These are phyloP conservation scores for Dothistroma pini DNA, from an alignment of 2,329 filamentous ascomycete genomes.

Conservation along the genomic window DNA sequence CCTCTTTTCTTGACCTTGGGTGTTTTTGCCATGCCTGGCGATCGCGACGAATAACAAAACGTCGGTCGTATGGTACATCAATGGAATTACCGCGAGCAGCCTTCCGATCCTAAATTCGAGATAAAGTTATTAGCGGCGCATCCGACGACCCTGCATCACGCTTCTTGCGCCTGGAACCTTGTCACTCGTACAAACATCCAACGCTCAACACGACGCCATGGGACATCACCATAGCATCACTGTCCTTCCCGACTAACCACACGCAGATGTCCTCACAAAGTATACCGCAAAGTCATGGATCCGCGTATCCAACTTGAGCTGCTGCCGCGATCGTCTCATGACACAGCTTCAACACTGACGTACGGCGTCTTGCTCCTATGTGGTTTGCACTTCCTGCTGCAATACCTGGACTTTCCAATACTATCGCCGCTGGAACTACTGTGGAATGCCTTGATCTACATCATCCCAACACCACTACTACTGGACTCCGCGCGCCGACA, in stretches of 20 bases:
- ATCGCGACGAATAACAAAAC: background rate
- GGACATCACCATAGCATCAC: background rate
- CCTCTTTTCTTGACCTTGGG: conserved; percentile 46
- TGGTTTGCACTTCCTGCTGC: conserved; percentile 31
- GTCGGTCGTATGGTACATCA: background rate
- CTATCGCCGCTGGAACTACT: conserved; percentile 48
- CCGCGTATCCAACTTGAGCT: conserved; percentile 21
- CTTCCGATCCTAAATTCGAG: background rate
- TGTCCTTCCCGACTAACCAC: background rate
- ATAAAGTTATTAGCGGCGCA: background rate
- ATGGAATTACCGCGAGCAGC: background rate
- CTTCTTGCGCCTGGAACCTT: background rate
- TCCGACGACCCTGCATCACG: background rate
- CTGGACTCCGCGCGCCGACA: conserved; percentile 50
- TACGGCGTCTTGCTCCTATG: conserved; percentile 30
- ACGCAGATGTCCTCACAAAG: conserved; percentile 10
- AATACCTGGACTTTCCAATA: conserved; percentile 32
- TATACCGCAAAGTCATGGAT: conserved; percentile 20
- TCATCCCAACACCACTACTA: conserved; percentile 56
- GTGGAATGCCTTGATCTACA: conserved; percentile 59
- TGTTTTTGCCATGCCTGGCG: conserved; percentile 42
- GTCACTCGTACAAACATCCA: background rate
- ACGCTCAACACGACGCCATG: conserved; percentile 9
- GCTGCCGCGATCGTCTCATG: conserved; percentile 16
- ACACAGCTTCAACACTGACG: conserved; percentile 18